These are phyloP conservation scores for Rhizophagus clarus DNA, from an alignment of 192 early-diverging fungal genomes.

Conservation along the genomic window DNA sequence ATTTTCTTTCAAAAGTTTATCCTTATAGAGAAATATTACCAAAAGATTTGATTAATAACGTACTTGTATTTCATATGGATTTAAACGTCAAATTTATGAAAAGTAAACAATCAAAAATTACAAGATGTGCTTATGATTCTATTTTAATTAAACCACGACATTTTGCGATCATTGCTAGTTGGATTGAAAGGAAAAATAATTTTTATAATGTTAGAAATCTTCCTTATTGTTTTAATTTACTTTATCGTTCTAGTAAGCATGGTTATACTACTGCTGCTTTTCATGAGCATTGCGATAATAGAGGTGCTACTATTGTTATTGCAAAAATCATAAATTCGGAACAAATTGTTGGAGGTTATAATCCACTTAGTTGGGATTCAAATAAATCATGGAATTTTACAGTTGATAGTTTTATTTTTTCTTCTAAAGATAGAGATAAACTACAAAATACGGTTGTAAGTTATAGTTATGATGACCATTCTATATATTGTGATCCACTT, in stretches of 20 bases:
- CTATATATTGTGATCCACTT: too few species aligned
- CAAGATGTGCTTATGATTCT: neutral
- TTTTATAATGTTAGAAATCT: neutral
- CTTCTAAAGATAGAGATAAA: too few species aligned
- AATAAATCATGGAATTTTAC: too few species aligned
- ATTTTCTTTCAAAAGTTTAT: too few species aligned
- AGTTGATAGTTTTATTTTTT: too few species aligned
- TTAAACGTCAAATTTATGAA: neutral
- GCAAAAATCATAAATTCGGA: neutral
- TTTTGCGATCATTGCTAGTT: neutral
- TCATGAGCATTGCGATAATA: neutral
- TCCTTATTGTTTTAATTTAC: neutral
- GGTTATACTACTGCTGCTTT: neutral
- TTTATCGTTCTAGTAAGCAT: constrained; percentile 12
- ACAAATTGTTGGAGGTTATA: constrained; percentile 4
- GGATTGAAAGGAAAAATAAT: neutral
- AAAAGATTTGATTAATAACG: neutral
- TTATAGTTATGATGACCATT: too few species aligned
- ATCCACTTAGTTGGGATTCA: neutral
- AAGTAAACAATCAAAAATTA: neutral
- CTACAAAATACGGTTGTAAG: too few species aligned
- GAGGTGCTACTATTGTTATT: neutral
- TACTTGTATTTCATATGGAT: neutral
- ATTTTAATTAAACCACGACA: neutral
- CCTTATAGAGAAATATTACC: neutral